Base-by-base conservation (phyloP, 495 filamentous ascomycete genomes). In the Parathielavia hyrcaniae region DNA sequence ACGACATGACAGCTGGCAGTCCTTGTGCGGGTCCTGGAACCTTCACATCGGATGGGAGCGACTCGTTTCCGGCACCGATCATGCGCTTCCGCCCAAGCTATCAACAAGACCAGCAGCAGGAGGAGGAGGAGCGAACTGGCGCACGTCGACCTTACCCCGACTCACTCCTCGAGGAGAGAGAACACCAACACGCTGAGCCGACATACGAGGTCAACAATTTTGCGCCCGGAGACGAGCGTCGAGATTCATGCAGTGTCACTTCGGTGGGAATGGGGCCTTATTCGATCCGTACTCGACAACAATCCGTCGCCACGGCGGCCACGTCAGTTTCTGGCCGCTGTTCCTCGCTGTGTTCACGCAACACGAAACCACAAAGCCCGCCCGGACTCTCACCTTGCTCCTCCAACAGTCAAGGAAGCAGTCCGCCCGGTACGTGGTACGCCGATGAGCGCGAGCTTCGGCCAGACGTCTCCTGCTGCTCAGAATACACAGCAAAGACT, bases 1-100 rank as follows among this genome's bases (percentile, higher is more conserved):
- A 62, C 59, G 69, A 65, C 43, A 69, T 77, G 65, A 74, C 75
- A 11, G 71, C 75, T 20, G 75, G 74, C 13, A 58, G 65, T 13
- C 77, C 74, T 1, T 64, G 61, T 19, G 64, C 60, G 13, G 57
- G 54, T 7, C 60, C 74, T 45, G 68, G 63, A 5, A 62, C 66
- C 19, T 56, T 71, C 13, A 55, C 50, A 14, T 19, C 40, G 50
- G 43, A 61, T 14, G 66, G 55, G 43, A 61, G 59, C 44, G 51
- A 59, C 32, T 64, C 69, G 12, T 57, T 67, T 19, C 54, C 49
- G 26, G 40, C 30, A 20, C 40, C 50, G 9, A 40, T 38, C 11
- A 49, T 66, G 39, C 36, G 60, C 22, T 53, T 52, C 19, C 52
- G 35, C 23, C 49, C 51, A 50, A 57, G 51, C 30, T 47, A 56